Base-by-base conservation (phyloP, 169 alveolate genomes). In the Eimeria maxima region DNA sequence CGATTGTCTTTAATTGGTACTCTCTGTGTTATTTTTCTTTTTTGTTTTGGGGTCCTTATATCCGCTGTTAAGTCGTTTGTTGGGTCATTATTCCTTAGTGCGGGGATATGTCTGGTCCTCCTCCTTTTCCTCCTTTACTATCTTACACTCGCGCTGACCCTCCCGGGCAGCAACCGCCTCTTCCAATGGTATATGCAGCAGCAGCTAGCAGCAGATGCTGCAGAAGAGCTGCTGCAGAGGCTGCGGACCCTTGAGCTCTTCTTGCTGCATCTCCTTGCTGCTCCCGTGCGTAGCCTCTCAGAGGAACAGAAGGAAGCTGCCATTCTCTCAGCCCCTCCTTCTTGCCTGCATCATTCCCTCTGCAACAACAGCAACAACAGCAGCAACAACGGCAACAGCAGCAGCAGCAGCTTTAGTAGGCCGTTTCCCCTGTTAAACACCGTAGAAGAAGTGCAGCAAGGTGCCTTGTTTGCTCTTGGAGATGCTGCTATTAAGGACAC, bases 151-250 rank as follows among this genome's bases (percentile, higher is more conserved):
- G 78, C 93, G 57, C 93, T 84, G 55, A 69, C 78, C 14, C 33
- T 84, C 76, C 93, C 93, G 0, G 93, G 93, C 78, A 57, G 93
- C 93, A 84, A 84, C 80, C 6, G 78, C 38, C 4, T 57, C 78
- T 84, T 84, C 33, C 93, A 84, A 33, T 84, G 93, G 93, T 29
- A 84, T 14, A 57, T 60, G 93, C 93, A 84, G 76, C 78, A 84
- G 93, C 93, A 84, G 93, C 55, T 84, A 22, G 78, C 71, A 57
- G 53, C 93, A 60, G 93, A 84, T 27, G 93, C 93, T 33, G 80
- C 93, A 11, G 78, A 60, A 5, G 93, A 84, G 44, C 33, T 84
- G 93, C 80, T 84, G 78, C 74, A 29, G 71, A 76, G 93, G 57
- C 93, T 84, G 38, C 93, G 93, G 22, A 38, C 93, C 22, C 78